Conservation (phyloP, 805 yeast species). For the Ogataea ganodermae region DNA sequence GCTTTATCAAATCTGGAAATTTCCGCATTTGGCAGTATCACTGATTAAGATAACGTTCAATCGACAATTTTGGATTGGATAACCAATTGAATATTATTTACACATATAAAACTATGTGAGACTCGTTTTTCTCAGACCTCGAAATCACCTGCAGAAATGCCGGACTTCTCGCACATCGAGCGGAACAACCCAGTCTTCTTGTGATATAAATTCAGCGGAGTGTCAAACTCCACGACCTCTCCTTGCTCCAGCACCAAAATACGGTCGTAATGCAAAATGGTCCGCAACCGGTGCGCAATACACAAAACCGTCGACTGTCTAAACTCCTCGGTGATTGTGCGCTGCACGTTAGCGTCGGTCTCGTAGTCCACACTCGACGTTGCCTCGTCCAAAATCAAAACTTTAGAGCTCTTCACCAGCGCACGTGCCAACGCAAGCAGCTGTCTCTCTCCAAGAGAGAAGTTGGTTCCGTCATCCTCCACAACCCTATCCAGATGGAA, state of each 20-base stretch:
- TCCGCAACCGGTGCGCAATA: slow-evolving; percentile 70
- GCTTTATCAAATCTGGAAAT: slow-evolving; percentile 13
- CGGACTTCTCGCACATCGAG: slow-evolving; percentile 53
- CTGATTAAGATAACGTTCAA: background rate
- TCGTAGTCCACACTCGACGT: slow-evolving; percentile 76
- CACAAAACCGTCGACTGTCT: slow-evolving; percentile 65
- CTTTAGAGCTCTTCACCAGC: slow-evolving; percentile 59
- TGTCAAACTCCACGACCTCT: slow-evolving; percentile 52
- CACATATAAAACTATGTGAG: too few species aligned
- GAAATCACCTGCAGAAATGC: slow-evolving; percentile 44
- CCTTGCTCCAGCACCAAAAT: slow-evolving; percentile 64
- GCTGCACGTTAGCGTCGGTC: slow-evolving; percentile 66
- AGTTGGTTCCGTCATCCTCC: slow-evolving; percentile 69
- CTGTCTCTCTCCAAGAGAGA: slow-evolving; percentile 73
- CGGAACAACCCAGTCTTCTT: slow-evolving; percentile 46
- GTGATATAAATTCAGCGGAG: slow-evolving; percentile 49
- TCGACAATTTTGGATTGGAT: slow-evolving; percentile 1
- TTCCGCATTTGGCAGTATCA: slow-evolving; percentile 7
- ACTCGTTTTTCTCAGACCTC: too few species aligned
- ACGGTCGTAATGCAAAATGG: slow-evolving; percentile 60
- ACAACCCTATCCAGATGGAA: slow-evolving; percentile 63
- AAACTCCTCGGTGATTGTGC: slow-evolving; percentile 60
- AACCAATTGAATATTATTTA: too few species aligned
- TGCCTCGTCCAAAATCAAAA: slow-evolving; percentile 73
- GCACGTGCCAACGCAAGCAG: slow-evolving; percentile 71